phyloP scores from a whole-genome alignment of 768 basidiomycete genomes.

The Mycena rosella region DNA sequence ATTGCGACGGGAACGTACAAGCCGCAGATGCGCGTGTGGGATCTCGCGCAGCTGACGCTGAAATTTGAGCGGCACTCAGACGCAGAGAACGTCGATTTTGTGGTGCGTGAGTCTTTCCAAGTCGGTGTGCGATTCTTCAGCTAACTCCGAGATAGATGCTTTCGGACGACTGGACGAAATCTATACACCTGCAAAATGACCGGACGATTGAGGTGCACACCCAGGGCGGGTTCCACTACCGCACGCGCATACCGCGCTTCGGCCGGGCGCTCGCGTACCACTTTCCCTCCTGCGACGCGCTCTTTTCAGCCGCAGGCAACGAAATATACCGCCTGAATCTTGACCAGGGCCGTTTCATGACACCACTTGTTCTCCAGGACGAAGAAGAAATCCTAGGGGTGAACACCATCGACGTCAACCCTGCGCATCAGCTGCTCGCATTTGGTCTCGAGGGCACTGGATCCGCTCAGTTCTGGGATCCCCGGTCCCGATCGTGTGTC shows the following conservation, averaged over 20 bases:
- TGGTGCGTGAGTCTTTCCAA: slow-evolving; percentile 75
- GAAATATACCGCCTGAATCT: slow-evolving; percentile 96
- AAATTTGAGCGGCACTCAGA: slow-evolving; percentile 98
- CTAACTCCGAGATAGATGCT: slow-evolving; percentile 69
- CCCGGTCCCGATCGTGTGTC: slow-evolving; percentile 81
- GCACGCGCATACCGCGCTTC: slow-evolving; percentile 93
- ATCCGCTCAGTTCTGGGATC: slow-evolving; percentile 97
- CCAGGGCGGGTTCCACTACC: slow-evolving; percentile 92
- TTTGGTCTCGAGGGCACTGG: slow-evolving; percentile 92
- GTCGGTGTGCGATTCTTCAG: slow-evolving; percentile 3
- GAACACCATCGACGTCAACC: slow-evolving; percentile 93
- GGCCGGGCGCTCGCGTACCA: slow-evolving; percentile 95
- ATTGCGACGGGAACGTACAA: slow-evolving; percentile 98
- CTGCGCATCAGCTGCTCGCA: slow-evolving; percentile 89
- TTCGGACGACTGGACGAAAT: slow-evolving; percentile 99
- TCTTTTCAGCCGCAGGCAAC: slow-evolving; percentile 85
- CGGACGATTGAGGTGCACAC: slow-evolving; percentile 96
- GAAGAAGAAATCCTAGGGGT: slow-evolving; percentile 80
- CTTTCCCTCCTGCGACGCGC: slow-evolving; percentile 92
- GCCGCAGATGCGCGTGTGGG: slow-evolving; percentile 97
- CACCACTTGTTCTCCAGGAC: slow-evolving; percentile 73
- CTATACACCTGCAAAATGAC: slow-evolving; percentile 96
- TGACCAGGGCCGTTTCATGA: slow-evolving; percentile 94
- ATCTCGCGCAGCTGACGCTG: slow-evolving; percentile 89
- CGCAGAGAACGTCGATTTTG: slow-evolving; percentile 97